Base-by-base conservation (phyloP, 805 yeast genomes). In the Alloascoidea hylecoeti region DNA sequence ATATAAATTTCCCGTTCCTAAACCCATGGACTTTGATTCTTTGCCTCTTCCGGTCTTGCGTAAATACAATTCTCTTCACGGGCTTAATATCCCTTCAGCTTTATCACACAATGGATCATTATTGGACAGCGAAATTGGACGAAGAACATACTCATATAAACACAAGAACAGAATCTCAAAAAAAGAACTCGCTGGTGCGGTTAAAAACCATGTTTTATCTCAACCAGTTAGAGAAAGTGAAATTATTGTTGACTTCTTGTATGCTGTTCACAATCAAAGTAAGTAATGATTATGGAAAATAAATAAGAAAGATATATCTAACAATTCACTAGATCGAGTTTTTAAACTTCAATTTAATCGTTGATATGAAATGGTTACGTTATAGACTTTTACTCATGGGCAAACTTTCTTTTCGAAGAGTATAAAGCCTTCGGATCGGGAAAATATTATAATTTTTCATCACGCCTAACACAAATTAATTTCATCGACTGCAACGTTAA, bases 201-300 rank as follows among this genome's bases (percentile, higher is more conserved):
- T 77, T 17, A 78, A 74, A 56, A 70, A 68, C 39, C 96, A 89
- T 55, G 84, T 88, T 47, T 48, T 66, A 44, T 48, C 57, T 5
- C 66, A 64, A 35, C 66, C 70, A 9, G 74, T 75, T 3, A 75
- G 82, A 47, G 98, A 89, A 51, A 75, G 78, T 41, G 97, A 89
- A 48, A 75, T 81, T 19, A 75, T 89, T 32, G 84, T 95, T 28
- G 86, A 82, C 49, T 92, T 89, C 53, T 64, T 92, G 39, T 92
- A 89, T 60, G 78, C 82, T 49, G 86, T 84, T 38, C 75, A 75
- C 50, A 78, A 84, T 50, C 83, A 82, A 48, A 67, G 65, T 42
- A 60, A 57, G 50, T 65, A 46, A 39, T 50, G 49, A 37, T 41
- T 49, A 9, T 23, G 9, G 9, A 9, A 9, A 9, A 9, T n/a